These are phyloP conservation scores for Chamaecyparis obtusa DNA, from an alignment of 75 land plant species.

Conservation along the genomic window DNA sequence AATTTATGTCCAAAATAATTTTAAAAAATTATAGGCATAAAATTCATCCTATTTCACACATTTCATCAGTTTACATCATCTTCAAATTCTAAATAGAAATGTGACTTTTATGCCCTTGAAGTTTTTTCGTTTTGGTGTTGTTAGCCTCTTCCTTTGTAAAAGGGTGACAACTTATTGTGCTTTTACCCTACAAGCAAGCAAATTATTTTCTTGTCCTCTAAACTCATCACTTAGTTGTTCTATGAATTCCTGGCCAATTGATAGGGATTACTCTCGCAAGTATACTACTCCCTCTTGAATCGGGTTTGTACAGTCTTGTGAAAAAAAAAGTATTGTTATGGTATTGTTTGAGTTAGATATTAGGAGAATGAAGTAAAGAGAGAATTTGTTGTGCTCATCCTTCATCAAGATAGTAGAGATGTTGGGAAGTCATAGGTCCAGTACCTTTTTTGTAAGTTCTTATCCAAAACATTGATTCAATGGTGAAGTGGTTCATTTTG, in stretches of 20 bases:
- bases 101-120: too few species aligned
- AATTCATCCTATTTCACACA: too few species aligned
- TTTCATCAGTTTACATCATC: too few species aligned
- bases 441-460: not conserved
- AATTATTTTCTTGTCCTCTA: not conserved
- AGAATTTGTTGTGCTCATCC: conserved; percentile 65
- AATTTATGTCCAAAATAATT: too few species aligned
- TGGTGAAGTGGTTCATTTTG: not conserved
- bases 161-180: too few species aligned
- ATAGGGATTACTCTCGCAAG: too few species aligned
- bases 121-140: too few species aligned
- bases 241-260: not conserved
- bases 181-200: too few species aligned
- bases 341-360: not conserved
- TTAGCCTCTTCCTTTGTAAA: too few species aligned
- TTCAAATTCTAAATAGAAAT: too few species aligned
- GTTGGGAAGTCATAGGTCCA: not conserved
- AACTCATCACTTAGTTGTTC: not conserved
- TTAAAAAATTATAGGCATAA: too few species aligned
- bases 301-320: too few species aligned
- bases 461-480: not conserved
- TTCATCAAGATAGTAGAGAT: conserved; percentile 28
- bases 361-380: conserved; percentile 74
- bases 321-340: conserved; percentile 11
- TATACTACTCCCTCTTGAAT: not conserved